phyloP scores from a whole-genome alignment of 2,329 filamentous ascomycete genomes.

The Thelonectria discophora region DNA sequence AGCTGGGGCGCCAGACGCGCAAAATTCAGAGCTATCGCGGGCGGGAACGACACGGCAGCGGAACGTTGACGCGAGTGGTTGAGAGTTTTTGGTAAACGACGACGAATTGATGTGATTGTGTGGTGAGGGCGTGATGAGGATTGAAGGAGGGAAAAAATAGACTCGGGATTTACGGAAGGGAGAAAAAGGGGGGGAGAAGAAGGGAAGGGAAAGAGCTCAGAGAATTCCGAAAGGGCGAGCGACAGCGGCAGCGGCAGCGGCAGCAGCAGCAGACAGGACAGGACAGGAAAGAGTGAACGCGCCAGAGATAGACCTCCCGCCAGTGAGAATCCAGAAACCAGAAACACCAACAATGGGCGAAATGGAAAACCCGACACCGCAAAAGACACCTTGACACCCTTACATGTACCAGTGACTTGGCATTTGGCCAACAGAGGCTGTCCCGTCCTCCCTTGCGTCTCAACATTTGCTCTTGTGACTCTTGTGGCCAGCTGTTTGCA shows the following conservation, averaged over 20 bases:
- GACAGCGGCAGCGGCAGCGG: too few relatives aligned
- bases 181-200: constrained; percentile 36
- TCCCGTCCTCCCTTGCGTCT: constrained; percentile 25
- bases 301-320: constrained; percentile 23
- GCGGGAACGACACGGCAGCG: constrained; percentile 22
- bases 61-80: constrained; percentile 13
- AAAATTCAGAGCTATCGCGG: constrained; percentile 36
- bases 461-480: constrained; percentile 34
- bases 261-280: constrained; percentile 21
- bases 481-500: constrained; percentile 39
- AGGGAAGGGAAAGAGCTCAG: background rate
- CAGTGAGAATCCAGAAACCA: constrained; percentile 36
- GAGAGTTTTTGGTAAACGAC: constrained; percentile 17
- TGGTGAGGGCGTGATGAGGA: constrained; percentile 26
- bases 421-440: constrained; percentile 31
- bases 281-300: constrained; percentile 31
- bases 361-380: constrained; percentile 26
- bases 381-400: constrained; percentile 17
- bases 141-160: constrained; percentile 32
- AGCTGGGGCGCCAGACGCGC: constrained; percentile 41
- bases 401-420: constrained; percentile 35
- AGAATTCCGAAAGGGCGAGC: constrained; percentile 30
- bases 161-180: constrained; percentile 28
- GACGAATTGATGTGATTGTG: constrained; percentile 8
- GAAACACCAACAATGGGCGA: constrained; percentile 18